Evolutionary conservation across 352 stramenopile species (phyloP).

Genomic region (Aphanomyces astaci): DNA sequence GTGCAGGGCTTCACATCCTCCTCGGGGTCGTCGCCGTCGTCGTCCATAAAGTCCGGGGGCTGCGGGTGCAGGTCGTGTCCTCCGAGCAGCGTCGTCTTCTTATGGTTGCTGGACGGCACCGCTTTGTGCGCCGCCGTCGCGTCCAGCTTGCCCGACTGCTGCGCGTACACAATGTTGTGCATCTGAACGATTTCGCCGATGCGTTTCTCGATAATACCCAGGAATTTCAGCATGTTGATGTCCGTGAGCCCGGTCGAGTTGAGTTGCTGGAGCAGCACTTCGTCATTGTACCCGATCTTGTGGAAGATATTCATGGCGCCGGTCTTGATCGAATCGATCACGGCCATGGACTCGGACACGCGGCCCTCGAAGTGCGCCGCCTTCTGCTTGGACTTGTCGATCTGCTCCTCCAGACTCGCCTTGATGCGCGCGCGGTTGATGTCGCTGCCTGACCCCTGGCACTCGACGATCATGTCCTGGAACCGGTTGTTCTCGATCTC

Average conservation of each 20-base stretch:
- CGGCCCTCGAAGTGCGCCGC: constrained; percentile 53
- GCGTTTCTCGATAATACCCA: constrained; percentile 78
- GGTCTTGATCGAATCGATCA: constrained; percentile 63
- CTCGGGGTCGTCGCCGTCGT: constrained; percentile 64
- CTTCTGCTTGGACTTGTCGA: constrained; percentile 78
- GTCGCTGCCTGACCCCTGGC: constrained; percentile 47
- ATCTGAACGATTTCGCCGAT: constrained; percentile 81
- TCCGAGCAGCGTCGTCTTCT: not conserved
- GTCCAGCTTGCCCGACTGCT: not conserved
- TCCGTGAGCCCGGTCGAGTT: constrained; percentile 65
- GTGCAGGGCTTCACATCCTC: constrained; percentile 57
- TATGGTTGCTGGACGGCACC: not conserved
- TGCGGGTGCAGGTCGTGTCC: constrained; percentile 34
- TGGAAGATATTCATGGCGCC: constrained; percentile 71
- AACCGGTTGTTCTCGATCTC: constrained; percentile 80
- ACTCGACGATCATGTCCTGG: constrained; percentile 50
- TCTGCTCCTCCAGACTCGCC: constrained; percentile 69
- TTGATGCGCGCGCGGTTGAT: constrained; percentile 54
- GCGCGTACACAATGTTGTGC: constrained; percentile 53
- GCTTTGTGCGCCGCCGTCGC: not conserved
- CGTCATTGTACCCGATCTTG: constrained; percentile 66
- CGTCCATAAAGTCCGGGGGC: constrained; percentile 64
- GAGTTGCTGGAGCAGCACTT: constrained; percentile 63
- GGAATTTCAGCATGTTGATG: constrained; percentile 67
- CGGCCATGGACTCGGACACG: constrained; percentile 50